A percentile compares a stretch with the other conserved stretches of the same genome.
Conservation (phyloP, 805 yeast genomes). For the Cephaloascus fragrans region DNA sequence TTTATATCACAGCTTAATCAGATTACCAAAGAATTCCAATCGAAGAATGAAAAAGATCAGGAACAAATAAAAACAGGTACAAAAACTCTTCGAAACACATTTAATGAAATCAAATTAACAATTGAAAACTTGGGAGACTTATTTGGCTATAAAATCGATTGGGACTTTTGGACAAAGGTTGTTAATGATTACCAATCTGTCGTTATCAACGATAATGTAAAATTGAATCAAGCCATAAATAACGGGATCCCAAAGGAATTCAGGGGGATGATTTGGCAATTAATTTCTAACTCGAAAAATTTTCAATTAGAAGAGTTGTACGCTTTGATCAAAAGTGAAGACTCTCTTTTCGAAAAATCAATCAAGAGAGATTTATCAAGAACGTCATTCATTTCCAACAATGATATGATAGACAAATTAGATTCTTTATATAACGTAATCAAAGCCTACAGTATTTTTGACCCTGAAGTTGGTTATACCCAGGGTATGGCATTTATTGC, state of each 20-base stretch:
- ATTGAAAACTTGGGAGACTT: conserved; percentile 26
- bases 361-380: conserved; percentile 78
- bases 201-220: conserved; percentile 51
- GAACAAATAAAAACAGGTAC: conserved; percentile 31
- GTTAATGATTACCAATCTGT: conserved; percentile 67
- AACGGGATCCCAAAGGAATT: conserved; percentile 78
- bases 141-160: conserved; percentile 39
- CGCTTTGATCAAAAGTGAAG: conserved; percentile 33
- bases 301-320: conserved; percentile 52
- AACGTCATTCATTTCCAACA: conserved; percentile 67
- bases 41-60: conserved; percentile 40
- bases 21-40: conserved; percentile 38
- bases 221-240: conserved; percentile 51
- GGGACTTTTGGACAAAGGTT: conserved; percentile 85
- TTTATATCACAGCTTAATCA: conserved; percentile 51
- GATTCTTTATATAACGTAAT: conserved; percentile 65
- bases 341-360: conserved; percentile 59
- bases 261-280: conserved; percentile 89
- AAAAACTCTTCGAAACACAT: conserved; percentile 25
- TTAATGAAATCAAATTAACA: conserved; percentile 39
- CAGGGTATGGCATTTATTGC: conserved; percentile 96
- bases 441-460: conserved; percentile 77
- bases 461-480: conserved; percentile 92
- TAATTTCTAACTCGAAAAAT: conserved; percentile 71
- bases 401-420: conserved; percentile 42